Evolutionary conservation across 1,139 yeast species (phyloP).

Genomic region (Meyerozyma guilliermondii): DNA sequence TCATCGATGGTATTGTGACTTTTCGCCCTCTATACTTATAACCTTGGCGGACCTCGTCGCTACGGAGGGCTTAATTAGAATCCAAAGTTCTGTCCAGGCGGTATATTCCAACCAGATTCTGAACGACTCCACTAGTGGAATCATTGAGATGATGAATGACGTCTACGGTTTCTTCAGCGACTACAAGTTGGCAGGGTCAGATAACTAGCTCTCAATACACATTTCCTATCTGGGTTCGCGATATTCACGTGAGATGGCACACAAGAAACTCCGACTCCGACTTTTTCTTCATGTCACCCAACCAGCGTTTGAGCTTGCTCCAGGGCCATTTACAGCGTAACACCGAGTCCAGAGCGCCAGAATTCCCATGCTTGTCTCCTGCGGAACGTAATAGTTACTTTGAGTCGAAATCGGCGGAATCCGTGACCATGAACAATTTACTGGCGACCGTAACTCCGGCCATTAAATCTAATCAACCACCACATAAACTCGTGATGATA

Average conservation of each 20-base stretch:
- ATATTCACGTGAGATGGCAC: constrained; percentile 3
- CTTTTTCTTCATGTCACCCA: not conserved
- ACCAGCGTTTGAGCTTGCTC: not conserved
- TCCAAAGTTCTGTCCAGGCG: constrained; percentile 72
- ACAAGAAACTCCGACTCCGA: not conserved
- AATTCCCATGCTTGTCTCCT: not conserved
- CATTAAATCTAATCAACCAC: not conserved
- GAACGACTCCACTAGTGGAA: constrained; percentile 48
- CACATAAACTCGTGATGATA: constrained; percentile 4
- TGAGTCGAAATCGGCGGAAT: not conserved
- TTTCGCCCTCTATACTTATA: constrained; percentile 61
- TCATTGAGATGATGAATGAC: constrained; percentile 54
- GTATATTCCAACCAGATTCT: constrained; percentile 45
- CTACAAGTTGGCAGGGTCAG: constrained; percentile 40
- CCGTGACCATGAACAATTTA: not conserved
- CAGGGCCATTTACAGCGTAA: not conserved
- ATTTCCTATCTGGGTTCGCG: not conserved
- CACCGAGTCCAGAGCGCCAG: not conserved
- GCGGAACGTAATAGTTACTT: not conserved
- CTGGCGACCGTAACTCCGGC: constrained; percentile 1
- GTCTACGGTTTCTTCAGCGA: constrained; percentile 44
- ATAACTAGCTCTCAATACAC: constrained; percentile 22
- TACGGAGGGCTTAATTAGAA: constrained; percentile 74
- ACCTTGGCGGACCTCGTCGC: constrained; percentile 59
- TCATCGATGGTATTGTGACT: constrained; percentile 95